phyloP scores from a whole-genome alignment of 352 stramenopile species.

The Globisporangium canariense region DNA sequence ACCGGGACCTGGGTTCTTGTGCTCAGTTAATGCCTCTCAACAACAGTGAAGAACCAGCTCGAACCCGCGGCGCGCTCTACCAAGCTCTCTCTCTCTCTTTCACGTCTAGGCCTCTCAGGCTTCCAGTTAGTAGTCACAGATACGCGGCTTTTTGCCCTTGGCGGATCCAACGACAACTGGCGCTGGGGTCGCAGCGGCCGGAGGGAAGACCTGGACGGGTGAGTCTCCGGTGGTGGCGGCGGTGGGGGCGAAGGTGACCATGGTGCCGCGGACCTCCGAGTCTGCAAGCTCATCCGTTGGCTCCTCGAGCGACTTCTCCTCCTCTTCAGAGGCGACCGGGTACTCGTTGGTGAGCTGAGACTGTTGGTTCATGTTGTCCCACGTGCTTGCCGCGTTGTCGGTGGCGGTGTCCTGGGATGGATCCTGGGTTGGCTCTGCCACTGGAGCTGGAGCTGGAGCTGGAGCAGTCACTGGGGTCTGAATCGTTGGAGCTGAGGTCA shows the following conservation, averaged over 20 bases:
- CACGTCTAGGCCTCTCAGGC: background rate
- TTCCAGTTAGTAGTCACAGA: constrained; percentile 10
- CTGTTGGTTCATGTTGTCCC: constrained; percentile 19
- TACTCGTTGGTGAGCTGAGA: background rate
- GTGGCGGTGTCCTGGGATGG: constrained; percentile 1
- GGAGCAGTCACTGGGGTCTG: constrained; percentile 3
- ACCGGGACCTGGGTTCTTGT: too few relatives aligned
- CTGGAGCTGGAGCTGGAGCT: constrained; percentile 4
- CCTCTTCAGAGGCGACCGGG: background rate
- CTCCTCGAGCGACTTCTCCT: background rate
- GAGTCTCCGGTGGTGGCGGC: background rate
- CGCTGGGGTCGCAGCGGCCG: background rate
- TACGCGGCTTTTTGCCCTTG: constrained; percentile 2
- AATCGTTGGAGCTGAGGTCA: background rate
- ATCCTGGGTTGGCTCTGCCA: constrained; percentile 5
- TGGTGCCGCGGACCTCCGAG: background rate
- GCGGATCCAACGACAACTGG: background rate
- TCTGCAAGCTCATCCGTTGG: background rate
- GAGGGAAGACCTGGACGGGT: background rate
- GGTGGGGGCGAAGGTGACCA: background rate
- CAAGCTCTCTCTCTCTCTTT: background rate
- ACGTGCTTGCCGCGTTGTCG: background rate
- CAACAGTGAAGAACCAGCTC: too few relatives aligned
- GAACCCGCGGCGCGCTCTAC: background rate
- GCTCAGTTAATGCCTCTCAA: too few relatives aligned